Evolutionary conservation across 2,329 filamentous ascomycete genomes (phyloP).

Genomic region (Pochonia chlamydosporia): DNA sequence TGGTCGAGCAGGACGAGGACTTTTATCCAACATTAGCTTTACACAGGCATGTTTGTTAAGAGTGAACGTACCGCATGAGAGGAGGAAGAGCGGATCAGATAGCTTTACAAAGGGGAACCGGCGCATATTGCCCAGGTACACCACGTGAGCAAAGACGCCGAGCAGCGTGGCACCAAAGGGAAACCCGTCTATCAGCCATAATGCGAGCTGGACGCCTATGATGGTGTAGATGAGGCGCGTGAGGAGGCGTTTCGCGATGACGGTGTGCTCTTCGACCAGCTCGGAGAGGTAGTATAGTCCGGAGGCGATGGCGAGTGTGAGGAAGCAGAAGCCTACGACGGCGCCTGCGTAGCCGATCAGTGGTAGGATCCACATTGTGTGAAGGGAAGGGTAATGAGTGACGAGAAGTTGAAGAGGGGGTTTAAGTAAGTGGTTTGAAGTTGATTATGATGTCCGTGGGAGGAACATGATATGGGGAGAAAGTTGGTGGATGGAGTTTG

Average conservation of each 20-base stretch:
- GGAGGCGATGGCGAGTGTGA: slow-evolving; percentile 95
- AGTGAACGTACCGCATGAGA: slow-evolving; percentile 65
- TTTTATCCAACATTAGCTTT: slow-evolving; percentile 24
- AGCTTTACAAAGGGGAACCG: slow-evolving; percentile 74
- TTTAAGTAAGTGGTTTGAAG: background rate
- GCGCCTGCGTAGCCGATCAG: slow-evolving; percentile 86
- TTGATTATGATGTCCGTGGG: background rate
- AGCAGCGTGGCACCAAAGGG: slow-evolving; percentile 69
- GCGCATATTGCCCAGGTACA: slow-evolving; percentile 84
- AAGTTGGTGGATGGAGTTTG: background rate
- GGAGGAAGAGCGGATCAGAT: slow-evolving; percentile 77
- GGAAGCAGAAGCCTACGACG: slow-evolving; percentile 82
- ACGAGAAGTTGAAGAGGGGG: background rate
- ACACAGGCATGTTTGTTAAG: background rate
- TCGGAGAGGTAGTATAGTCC: slow-evolving; percentile 98
- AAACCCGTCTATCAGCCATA: slow-evolving; percentile 80
- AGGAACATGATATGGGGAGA: background rate
- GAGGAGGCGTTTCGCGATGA: slow-evolving; percentile 82
- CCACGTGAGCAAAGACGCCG: slow-evolving; percentile 71
- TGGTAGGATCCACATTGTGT: slow-evolving; percentile 86
- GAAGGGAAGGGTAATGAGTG: slow-evolving; percentile 4
- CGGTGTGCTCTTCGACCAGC: slow-evolving; percentile 95
- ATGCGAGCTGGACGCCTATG: slow-evolving; percentile 65
- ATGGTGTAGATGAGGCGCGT: slow-evolving; percentile 79
- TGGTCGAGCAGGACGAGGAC: slow-evolving; percentile 84